Evolutionary conservation across 495 filamentous ascomycete genomes (phyloP), one percentile per base, ranked within the genome.

Genomic region (Tuber aestivum): DNA sequence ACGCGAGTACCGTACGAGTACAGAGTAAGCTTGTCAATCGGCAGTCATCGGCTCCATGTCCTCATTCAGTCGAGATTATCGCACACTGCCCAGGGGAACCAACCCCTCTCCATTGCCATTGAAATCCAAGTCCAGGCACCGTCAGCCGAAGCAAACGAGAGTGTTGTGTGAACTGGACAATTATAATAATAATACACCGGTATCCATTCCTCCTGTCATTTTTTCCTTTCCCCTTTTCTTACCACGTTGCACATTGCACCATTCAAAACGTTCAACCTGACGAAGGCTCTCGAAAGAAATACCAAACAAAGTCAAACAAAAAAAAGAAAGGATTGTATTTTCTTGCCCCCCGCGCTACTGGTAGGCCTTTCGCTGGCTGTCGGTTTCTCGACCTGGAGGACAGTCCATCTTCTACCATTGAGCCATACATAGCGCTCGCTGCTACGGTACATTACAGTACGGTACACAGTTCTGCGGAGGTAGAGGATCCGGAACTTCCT

Each of bases 61-160:
- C 32, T 65, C 27, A 65, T 65, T 16, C 56, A 65, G 27, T 65
- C 32, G 56, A 32, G 56, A 65, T 65, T 27, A 32, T 65, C 23
- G n/a, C n/a, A 65, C 56, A 27, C 27, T 65, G 56, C 27, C 27
- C 56, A 65, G 56, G 16, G 56, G 27, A 27, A n/a, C n/a, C n/a
- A 65, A 65, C 56, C 56, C 56, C 56, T 65, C 56, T 27, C 32
- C 56, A 35, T 35, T 65, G 4, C 23, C 10, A 61, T 61, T 61
- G 32, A 61, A 61, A 65, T 65, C 56, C 56, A 65, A 65, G 56
- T 7, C 56, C 56, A 65, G 56, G 56, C 56, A 65, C 56, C 56
- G 56, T 65, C 56, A 65, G 56, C 56, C 35, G 27, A 65, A 65
- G 56, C 27, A 65, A 65, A 56, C n/a, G n/a, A 65, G 56, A 65